Evolutionary conservation across 805 yeast species (phyloP).

Genomic region (Kodamaea neixiangensis): DNA sequence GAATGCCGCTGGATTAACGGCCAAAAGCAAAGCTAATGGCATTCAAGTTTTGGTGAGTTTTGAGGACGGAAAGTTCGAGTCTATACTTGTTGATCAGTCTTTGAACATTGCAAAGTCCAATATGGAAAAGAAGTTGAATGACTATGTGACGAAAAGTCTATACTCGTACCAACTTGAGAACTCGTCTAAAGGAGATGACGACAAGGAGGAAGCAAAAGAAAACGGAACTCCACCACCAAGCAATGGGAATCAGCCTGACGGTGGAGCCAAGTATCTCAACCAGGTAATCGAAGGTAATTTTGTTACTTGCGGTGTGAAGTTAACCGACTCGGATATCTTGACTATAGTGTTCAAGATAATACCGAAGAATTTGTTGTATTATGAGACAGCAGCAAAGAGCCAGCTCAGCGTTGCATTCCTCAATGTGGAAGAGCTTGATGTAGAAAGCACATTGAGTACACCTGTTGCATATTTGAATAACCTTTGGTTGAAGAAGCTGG

Average conservation of each 20-base stretch:
- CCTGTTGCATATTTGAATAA: constrained; percentile 25
- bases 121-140: constrained; percentile 13
- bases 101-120: background rate
- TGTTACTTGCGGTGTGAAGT: constrained; percentile 25
- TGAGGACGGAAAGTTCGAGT: constrained; percentile 24
- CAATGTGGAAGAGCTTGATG: constrained; percentile 14
- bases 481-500: constrained; percentile 23
- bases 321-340: constrained; percentile 21
- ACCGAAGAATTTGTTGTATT: constrained; percentile 30
- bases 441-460: background rate
- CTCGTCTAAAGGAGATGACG: constrained; percentile 18
- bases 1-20: constrained; percentile 5
- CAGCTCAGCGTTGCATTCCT: constrained; percentile 29
- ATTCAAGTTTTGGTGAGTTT: constrained; percentile 15
- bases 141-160: constrained; percentile 22
- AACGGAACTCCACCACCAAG: constrained; percentile 7
- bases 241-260: constrained; percentile 8
- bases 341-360: constrained; percentile 25
- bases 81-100: constrained; percentile 11
- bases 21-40: background rate
- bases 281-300: constrained; percentile 29
- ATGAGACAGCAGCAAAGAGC: constrained; percentile 26
- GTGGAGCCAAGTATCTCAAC: constrained; percentile 19
- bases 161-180: constrained; percentile 24
- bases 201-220: constrained; percentile 12